Conservation (phyloP, 2,329 filamentous ascomycete species). For the Diaporthe ampelina region DNA sequence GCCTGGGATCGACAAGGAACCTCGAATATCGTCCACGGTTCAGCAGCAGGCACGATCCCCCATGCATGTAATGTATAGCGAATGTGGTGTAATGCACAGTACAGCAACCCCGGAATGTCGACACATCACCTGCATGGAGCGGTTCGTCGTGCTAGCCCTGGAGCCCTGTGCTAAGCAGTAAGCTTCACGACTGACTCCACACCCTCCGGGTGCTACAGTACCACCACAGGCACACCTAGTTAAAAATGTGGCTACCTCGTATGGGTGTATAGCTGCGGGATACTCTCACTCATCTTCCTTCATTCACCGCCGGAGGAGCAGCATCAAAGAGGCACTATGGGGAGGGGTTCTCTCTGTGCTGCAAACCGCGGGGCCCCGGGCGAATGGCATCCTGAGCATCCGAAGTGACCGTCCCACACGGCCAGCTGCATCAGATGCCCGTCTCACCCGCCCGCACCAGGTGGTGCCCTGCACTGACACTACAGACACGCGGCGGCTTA, state of each 20-base stretch:
- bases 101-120: constrained; percentile 8
- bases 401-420: constrained; percentile 28
- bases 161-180: constrained; percentile 25
- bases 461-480: not conserved
- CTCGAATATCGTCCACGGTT: constrained; percentile 23
- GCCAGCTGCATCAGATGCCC: constrained; percentile 35
- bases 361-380: constrained; percentile 20
- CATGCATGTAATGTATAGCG: constrained; percentile 35
- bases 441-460: constrained; percentile 28
- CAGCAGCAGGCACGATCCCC: constrained; percentile 28
- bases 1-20: constrained; percentile 16
- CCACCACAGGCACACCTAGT: constrained; percentile 13
- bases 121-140: constrained; percentile 30
- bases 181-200: constrained; percentile 28
- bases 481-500: not conserved
- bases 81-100: constrained; percentile 22
- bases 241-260: constrained; percentile 21
- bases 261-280: constrained; percentile 10
- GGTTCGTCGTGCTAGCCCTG: constrained; percentile 11
- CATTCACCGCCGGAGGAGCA: constrained; percentile 12
- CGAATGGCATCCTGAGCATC: constrained; percentile 31
- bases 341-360: not conserved
- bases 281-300: not conserved
- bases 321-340: not conserved
- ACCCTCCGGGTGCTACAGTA: constrained; percentile 18